Percentiles rank a stretch among this genome's conserved stretches.
Conservation (phyloP, 257 asterid species). For the Nyctanthes arbortristis region DNA sequence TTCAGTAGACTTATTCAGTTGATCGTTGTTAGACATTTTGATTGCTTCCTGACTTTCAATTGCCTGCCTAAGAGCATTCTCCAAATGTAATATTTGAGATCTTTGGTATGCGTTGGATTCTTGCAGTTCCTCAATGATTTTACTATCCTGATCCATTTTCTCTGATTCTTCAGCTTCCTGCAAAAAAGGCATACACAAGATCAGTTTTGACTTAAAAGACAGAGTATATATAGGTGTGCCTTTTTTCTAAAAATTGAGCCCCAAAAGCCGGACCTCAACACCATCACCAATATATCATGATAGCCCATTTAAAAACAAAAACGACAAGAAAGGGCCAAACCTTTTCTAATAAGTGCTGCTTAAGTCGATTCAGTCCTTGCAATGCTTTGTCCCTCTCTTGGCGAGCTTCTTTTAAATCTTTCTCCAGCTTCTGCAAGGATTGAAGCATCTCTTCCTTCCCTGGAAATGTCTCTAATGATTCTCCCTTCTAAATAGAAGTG, state of each 20-base stretch:
- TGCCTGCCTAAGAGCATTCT: slow-evolving; percentile 74
- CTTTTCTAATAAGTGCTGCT: slow-evolving; percentile 96
- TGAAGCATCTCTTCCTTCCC: slow-evolving; percentile 66
- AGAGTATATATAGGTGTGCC: background rate
- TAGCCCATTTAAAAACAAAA: slow-evolving; percentile 15
- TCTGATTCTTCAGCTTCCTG: slow-evolving; percentile 99
- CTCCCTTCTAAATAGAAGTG: slow-evolving; percentile 31
- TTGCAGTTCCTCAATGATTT: slow-evolving; percentile 82
- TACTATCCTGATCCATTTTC: slow-evolving; percentile 97
- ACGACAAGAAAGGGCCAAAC: slow-evolving; percentile 34
- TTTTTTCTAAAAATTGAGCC: slow-evolving; percentile 9
- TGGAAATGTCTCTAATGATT: slow-evolving; percentile 47
- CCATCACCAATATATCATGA: slow-evolving; percentile 21
- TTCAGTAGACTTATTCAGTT: slow-evolving; percentile 73
- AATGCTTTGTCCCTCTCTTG: slow-evolving; percentile 76
- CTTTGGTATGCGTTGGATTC: slow-evolving; percentile 71
- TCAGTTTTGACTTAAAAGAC: slow-evolving; percentile 26
- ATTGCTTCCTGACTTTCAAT: slow-evolving; percentile 65
- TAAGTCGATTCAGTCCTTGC: slow-evolving; percentile 83
- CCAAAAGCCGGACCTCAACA: slow-evolving; percentile 5
- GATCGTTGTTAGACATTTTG: slow-evolving; percentile 52
- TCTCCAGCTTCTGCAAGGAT: slow-evolving; percentile 70
- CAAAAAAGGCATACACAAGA: slow-evolving; percentile 23
- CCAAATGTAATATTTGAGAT: slow-evolving; percentile 72
- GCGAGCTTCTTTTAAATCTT: slow-evolving; percentile 67